phyloP scores from a whole-genome alignment of 129 eudicot species.

The Tanacetum coccineum region DNA sequence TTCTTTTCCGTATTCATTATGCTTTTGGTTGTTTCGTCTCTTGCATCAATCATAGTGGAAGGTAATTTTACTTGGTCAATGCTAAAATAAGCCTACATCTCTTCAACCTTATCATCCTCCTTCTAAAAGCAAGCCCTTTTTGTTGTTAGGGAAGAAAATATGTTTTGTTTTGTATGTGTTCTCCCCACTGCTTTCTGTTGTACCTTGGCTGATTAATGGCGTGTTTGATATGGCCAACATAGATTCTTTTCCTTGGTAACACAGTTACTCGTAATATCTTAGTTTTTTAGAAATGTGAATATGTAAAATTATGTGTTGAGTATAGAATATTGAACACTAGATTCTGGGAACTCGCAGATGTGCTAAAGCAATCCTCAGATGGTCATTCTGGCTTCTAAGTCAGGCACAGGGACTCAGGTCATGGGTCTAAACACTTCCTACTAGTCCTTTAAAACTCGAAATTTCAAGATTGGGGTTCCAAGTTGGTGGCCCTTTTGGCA shows the following conservation, averaged over 20 bases:
- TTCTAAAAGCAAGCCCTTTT: not conserved
- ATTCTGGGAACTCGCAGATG: slow-evolving; percentile 79
- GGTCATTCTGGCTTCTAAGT: slow-evolving; percentile 54
- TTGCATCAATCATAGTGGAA: not conserved
- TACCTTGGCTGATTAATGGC: slow-evolving; percentile 23
- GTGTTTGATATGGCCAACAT: slow-evolving; percentile 20
- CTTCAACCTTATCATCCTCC: slow-evolving; percentile 2
- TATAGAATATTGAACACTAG: slow-evolving; percentile 51
- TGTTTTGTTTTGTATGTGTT: slow-evolving; percentile 4
- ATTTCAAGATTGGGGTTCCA: slow-evolving; percentile 37
- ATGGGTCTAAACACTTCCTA: slow-evolving; percentile 41
- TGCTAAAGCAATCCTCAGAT: slow-evolving; percentile 61
- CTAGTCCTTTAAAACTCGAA: slow-evolving; percentile 42
- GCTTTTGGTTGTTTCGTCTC: not conserved
- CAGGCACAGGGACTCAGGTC: slow-evolving; percentile 58
- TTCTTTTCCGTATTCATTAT: not conserved
- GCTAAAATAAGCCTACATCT: not conserved
- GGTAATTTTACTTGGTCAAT: not conserved
- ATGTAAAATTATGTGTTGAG: slow-evolving; percentile 35
- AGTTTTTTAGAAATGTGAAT: slow-evolving; percentile 32
- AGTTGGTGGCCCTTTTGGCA: slow-evolving; percentile 40
- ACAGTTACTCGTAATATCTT: slow-evolving; percentile 31
- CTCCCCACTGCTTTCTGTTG: slow-evolving; percentile 5
- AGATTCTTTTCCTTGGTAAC: slow-evolving; percentile 21
- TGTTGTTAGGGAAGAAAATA: slow-evolving; percentile 16